Evolutionary conservation across 1,139 yeast genomes (phyloP), one percentile per base, ranked within the genome.

Genomic region (Lodderomyces orthopsilosis): DNA sequence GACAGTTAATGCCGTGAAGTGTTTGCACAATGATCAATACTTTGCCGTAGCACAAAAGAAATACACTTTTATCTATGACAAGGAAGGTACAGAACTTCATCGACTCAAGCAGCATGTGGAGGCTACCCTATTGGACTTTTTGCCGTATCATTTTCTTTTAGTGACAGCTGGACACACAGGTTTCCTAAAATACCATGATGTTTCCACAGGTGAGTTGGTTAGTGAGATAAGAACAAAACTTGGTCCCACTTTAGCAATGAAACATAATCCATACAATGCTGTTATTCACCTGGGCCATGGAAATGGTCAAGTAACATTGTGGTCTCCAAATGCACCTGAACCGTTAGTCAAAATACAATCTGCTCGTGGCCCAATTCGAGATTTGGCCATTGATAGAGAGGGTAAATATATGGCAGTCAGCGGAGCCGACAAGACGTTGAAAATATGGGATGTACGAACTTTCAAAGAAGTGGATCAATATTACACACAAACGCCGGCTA

Each of bases 11-110:
- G 95, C 91, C 1, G 96, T 91, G 34, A 86, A 90, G 56, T 90
- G 85, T 67, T 71, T 94, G 50, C 97, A 93, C 57, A 89, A 85
- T 58, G 95, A 90, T 58, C 96, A 91, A 64, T 90, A 76, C 63
- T 91, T 88, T 67, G 99, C 98, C 0, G 96, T 84, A 13, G 98
- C 99, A 1, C 99, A 94, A 66, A 91, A 90, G 66, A 91, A 90
- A 62, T 88, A 93, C 62, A 87, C 95, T 1, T 94, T 84, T 60
- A 87, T 94, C 36, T 94, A 94, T 62, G 97, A 93, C 62, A 83
- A 85, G 52, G 81, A 83, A 50, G 99, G 99, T 22, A 76, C 85
- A 40, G 99, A 94, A 72, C 70, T 94, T 48, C 99, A 94, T 64
- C 80, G 95, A 57, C 71, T 94, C 63, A 87, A 86, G 56, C 93